Evolutionary conservation across 371 early-diverging fungal genomes (phyloP), one percentile per base, ranked within the genome.

Genomic region (Rhizopus sp.): DNA sequence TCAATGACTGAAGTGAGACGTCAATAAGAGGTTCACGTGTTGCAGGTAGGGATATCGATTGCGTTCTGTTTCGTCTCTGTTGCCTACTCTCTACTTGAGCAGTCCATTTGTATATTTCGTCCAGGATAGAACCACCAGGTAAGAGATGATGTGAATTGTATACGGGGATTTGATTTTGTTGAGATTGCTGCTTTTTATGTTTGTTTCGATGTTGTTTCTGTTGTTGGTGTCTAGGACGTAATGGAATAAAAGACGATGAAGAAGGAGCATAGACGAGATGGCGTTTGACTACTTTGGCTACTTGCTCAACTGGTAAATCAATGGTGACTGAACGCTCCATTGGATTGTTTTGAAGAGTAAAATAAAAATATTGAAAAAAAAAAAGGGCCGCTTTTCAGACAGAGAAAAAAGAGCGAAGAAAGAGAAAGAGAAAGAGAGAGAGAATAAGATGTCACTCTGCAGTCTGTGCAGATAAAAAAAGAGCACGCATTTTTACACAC

Each of bases 61-160:
- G 77, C 7, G 84, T 78, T 52, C 87, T 79, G 29, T 60, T 64
- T 57, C 75, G 62, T 16, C 71, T 80, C 46, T 73, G 78, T 53
- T 82, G 81, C 23, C 76, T 72, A 47, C 70, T 69, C 49, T 88
- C 85, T n/a, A 87, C 86, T 56, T 87, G 84, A 45, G 93, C 91
- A 16, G 88, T 85, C 95, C 95, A 95, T 75, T 93, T 90, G 72
- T 96, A 96, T 57, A 96, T 89, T 44, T 93, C 92, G 55, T 90
- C 86, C 0, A 95, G 88, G 55, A 90, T 86, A 33, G 92, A 86
- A 29, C 93, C 95, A 53, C 90, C 86, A 17, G 84, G 82, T 39
- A 91, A 69, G 34, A 69, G 60, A 51, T 68, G 74, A 47, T 77
- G 77, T 4, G 72, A 45, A 41, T 60, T 73, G 29, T 77, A 77